phyloP scores from a whole-genome alignment of 768 basidiomycete species.

The Serendipita sp. region DNA sequence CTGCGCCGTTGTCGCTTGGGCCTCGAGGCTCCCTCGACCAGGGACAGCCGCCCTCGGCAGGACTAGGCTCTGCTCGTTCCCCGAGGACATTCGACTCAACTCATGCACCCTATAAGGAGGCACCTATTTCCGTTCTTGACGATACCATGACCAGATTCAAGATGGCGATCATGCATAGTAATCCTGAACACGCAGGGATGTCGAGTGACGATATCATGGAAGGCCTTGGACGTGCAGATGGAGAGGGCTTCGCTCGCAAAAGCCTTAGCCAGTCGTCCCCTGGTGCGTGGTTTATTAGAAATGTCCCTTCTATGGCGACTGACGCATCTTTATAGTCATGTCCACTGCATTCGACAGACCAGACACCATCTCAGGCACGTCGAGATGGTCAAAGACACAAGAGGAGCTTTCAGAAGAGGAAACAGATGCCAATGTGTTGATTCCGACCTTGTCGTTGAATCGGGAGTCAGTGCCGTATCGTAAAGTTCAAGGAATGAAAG shows the following conservation, averaged over 20 bases:
- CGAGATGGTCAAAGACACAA: neutral
- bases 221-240: neutral
- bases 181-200: neutral
- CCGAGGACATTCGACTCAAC: neutral
- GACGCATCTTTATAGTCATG: too few species aligned
- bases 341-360: too few species aligned
- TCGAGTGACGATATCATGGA: slow-evolving; percentile 3
- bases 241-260: neutral
- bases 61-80: neutral
- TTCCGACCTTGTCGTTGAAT: slow-evolving; percentile 31
- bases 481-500: slow-evolving; percentile 32
- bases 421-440: slow-evolving; percentile 24
- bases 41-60: slow-evolving; percentile 12
- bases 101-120: slow-evolving; percentile 28
- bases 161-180: slow-evolving; percentile 35
- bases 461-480: slow-evolving; percentile 33
- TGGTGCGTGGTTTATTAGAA: neutral
- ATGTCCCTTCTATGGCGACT: too few species aligned
- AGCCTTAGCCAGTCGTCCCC: neutral
- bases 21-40: slow-evolving; percentile 7
- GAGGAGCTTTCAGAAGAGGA: neutral
- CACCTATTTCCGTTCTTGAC: slow-evolving; percentile 57
- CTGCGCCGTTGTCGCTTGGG: slow-evolving; percentile 2
- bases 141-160: slow-evolving; percentile 79
- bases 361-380: neutral